Percentiles rank a stretch among this genome's conserved stretches.
phyloP scores from a whole-genome alignment of 305 asterid species.

The Solanum hybrid region DNA sequence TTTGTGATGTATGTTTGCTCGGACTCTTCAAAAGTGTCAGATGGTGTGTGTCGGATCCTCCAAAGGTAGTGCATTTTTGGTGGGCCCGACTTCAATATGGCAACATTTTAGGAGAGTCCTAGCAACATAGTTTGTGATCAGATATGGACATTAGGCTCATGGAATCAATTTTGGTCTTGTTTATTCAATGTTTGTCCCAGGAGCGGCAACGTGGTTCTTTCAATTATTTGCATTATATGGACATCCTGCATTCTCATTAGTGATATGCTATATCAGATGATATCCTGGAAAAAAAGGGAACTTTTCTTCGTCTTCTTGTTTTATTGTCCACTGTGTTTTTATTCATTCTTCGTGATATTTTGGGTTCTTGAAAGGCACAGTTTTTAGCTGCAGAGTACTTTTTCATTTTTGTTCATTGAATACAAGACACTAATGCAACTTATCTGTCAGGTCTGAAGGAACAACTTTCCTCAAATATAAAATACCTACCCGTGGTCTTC shows the following conservation, averaged over 20 bases:
- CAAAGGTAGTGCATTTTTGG: neutral
- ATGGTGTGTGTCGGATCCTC: neutral
- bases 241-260: neutral
- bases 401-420: neutral
- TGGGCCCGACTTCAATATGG: neutral
- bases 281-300: neutral
- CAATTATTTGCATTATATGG: neutral
- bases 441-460: constrained; percentile 61
- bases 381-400: neutral
- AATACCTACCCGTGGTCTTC: constrained; percentile 95
- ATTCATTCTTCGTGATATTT: neutral
- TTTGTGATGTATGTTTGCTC: neutral
- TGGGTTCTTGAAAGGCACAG: neutral
- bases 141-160: neutral
- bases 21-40: neutral
- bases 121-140: neutral
- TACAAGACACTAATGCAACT: neutral
- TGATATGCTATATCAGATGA: neutral
- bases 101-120: neutral
- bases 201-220: neutral
- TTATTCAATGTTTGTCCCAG: neutral
- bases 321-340: neutral
- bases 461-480: constrained; percentile 72
- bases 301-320: neutral
- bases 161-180: neutral